Base-by-base conservation (phyloP, 306 rosid species). In the Gleditsia sinensis region DNA sequence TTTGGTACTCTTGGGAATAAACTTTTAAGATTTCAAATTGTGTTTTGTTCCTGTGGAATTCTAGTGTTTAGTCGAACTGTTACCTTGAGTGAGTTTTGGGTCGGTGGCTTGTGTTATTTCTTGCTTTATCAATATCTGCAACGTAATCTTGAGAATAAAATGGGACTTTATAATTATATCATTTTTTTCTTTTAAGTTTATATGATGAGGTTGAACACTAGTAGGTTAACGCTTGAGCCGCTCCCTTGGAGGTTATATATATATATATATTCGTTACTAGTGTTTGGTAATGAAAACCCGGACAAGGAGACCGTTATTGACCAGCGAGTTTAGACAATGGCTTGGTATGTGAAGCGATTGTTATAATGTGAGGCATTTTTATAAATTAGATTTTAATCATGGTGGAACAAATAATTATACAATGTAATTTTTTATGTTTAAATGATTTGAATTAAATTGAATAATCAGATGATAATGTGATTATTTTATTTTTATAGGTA, bases 1-100 rank as follows among this genome's bases (percentile, higher is more conserved):
- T 25, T 55, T 51, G 25, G 64, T 67, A 46, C 12, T 51, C 19
- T 6, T 6, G 49, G 67, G 66, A 83, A 86, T 83, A 81, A 86
- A 74, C 36, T 23, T 16, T 20, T 43, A 8, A 27, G 43, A 36
- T 63, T 20, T 12, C 14, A 12, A 46, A 0, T 23, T 21, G 43
- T 49, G 28, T 51, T 39, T 0, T 46, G 63, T 16, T 46, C 3
- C 32, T 33, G n/a, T 9, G 14, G 21, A 32, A 32, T 28, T 68
- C 61, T 20, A 7, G 21, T 66, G 32, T 8, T 8, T 34, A 19
- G 20, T 21, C 11, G 13, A 69, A 24, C 33, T 12, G 24, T 32
- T 32, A 19, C 32, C 25, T 17, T 20, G 36, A 6, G 20, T 63
- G 0, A 20, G 13, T 69, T 51, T 33, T 12, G 21, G 13, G 33